A percentile compares a stretch with the other conserved stretches of the same genome.
These are phyloP conservation scores for Aspergillus panamensis DNA, from an alignment of 495 filamentous ascomycete species.

Conservation along the genomic window DNA sequence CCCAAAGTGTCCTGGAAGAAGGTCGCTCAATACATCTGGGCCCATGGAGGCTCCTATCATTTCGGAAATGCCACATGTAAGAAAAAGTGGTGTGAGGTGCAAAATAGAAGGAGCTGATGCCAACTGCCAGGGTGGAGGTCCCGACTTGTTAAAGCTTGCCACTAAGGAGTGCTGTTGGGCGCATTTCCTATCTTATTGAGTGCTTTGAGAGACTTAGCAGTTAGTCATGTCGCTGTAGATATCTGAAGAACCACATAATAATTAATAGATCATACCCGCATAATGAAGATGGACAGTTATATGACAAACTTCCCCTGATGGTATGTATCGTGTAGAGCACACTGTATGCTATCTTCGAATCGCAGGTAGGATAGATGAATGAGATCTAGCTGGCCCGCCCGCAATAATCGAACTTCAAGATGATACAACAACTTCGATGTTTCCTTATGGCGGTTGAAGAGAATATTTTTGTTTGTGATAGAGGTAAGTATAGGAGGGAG, in stretches of 20 bases:
- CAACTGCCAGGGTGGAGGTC: background rate
- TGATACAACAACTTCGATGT: too few species aligned
- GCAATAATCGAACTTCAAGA: too few species aligned
- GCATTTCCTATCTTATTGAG: background rate
- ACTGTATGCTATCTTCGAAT: background rate
- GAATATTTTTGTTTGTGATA: too few species aligned
- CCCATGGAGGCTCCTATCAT: constrained; percentile 70
- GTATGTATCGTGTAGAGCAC: background rate
- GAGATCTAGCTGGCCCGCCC: too few species aligned
- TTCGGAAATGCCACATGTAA: constrained; percentile 88
- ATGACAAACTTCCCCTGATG: background rate
- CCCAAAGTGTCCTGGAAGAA: constrained; percentile 77
- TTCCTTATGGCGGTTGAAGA: too few species aligned
- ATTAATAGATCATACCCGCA: background rate
- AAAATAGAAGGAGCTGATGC: constrained; percentile 16
- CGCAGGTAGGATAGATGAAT: too few species aligned
- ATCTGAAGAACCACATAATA: background rate
- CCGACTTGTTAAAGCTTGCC: background rate
- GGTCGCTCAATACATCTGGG: constrained; percentile 67
- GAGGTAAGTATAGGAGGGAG: too few species aligned
- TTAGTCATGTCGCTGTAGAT: background rate
- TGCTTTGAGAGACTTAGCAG: background rate
- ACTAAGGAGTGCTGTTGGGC: background rate
- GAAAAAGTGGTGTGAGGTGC: constrained; percentile 63
- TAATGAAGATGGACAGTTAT: background rate